Base-by-base conservation (phyloP, 2,329 filamentous ascomycete species). In the Claviceps sp. region DNA sequence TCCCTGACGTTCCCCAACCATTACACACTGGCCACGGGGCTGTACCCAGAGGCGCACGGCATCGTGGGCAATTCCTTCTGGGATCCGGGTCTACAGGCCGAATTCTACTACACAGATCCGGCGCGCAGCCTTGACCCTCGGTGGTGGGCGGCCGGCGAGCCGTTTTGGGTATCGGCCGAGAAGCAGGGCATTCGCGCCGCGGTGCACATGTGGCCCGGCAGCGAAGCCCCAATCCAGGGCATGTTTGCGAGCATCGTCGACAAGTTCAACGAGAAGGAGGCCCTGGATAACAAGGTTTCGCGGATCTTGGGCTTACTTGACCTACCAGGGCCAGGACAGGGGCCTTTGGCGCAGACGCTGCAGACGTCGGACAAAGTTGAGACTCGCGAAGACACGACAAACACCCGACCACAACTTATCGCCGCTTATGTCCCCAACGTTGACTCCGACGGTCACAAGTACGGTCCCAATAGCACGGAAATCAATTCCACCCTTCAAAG, bases 131-230 rank as follows among this genome's bases (percentile, higher is more conserved):
- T 95, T 68, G 81, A 91, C 58, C 74, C 87, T 1, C 88, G 91
- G 64, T 98, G 93, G 91, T 98, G 93, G 91, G 82, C 79, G 42
- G 43, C 22, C 5, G 93, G 89, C 3, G 89, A 97, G 65, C 93
- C 93, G 0, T 75, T 98, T 34, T 98, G 93, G 93, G 84, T 85
- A 26, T 94, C 91, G 1, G 91, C 91, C 5, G 93, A 97, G 70
- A 80, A 79, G 53, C 85, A 89, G 59, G 85, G 85, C 5, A 74
- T 94, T 37, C 79, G 80, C 52, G 82, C 84, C 34, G 93, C 89
- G 1, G 82, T 98, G 26, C 93, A 98, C 65, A 98, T 98, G 93
- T 98, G 93, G 93, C 93, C 93, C 1, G 93, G 93, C 2, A 94
- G 87, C 44, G 93, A 98, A 69, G 90, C 90, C 5, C 84, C 89